Evolutionary conservation across 805 yeast species (phyloP).

Genomic region (Lipomyces spencermartinsiae): DNA sequence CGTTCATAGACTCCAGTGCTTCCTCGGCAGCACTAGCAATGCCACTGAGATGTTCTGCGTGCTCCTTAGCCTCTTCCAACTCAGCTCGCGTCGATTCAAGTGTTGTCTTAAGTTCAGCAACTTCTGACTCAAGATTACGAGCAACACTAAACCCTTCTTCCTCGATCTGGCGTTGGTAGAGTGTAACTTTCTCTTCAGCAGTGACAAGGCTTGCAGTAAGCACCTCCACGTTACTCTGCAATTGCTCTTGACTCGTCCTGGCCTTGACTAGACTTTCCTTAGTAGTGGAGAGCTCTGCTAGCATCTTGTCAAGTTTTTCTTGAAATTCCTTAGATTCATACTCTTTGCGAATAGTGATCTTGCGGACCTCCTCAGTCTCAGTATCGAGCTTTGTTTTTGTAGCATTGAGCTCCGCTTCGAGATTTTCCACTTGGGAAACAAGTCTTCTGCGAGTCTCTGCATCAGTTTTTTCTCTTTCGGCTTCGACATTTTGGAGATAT

Average conservation of each 20-base stretch:
- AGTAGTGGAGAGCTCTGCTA: constrained; percentile 52
- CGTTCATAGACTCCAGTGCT: constrained; percentile 61
- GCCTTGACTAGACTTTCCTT: constrained; percentile 54
- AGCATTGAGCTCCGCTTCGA: constrained; percentile 55
- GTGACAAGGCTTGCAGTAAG: constrained; percentile 46
- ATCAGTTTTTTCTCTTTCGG: constrained; percentile 64
- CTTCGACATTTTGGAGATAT: constrained; percentile 64
- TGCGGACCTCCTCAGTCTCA: constrained; percentile 59
- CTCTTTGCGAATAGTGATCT: constrained; percentile 60
- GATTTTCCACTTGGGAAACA: constrained; percentile 55
- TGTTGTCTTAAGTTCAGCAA: constrained; percentile 48
- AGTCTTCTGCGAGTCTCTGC: constrained; percentile 58
- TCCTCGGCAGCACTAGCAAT: constrained; percentile 72
- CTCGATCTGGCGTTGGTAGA: constrained; percentile 43
- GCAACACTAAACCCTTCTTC: constrained; percentile 42
- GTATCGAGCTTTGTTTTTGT: constrained; percentile 56
- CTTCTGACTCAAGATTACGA: constrained; percentile 44
- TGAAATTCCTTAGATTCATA: constrained; percentile 62
- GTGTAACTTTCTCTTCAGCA: constrained; percentile 41
- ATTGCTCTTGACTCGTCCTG: constrained; percentile 49
- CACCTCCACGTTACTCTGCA: constrained; percentile 50
- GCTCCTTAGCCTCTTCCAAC: constrained; percentile 62
- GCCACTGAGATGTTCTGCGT: constrained; percentile 64
- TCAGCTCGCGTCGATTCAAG: constrained; percentile 59
- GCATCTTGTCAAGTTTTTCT: constrained; percentile 64